Evolutionary conservation across 371 early-diverging fungal species (phyloP).

Genomic region (Mortierella sp.): DNA sequence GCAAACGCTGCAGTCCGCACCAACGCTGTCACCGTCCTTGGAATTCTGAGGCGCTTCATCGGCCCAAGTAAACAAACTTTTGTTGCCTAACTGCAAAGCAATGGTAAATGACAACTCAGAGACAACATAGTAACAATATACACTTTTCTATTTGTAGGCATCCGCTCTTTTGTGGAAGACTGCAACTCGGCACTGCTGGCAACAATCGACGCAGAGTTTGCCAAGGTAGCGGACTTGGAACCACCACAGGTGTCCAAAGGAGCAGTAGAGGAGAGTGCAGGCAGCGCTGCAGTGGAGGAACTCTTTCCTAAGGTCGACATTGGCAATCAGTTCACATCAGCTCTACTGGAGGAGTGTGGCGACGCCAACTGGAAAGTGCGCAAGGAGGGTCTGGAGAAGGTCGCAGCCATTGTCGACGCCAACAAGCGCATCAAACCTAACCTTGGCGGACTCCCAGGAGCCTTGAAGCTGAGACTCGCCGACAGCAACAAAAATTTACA

Average conservation of each 20-base stretch:
- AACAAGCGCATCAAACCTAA: conserved; percentile 90
- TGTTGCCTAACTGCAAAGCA: background rate
- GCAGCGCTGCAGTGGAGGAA: conserved; percentile 75
- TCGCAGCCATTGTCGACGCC: conserved; percentile 79
- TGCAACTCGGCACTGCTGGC: conserved; percentile 85
- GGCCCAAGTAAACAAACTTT: conserved; percentile 76
- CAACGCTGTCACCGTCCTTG: conserved; percentile 83
- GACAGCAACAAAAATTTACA: conserved; percentile 95
- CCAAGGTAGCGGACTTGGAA: conserved; percentile 82
- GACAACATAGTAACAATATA: background rate
- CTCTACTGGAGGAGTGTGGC: conserved; percentile 71
- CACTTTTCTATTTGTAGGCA: conserved; percentile 22
- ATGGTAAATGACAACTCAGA: background rate
- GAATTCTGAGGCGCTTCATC: conserved; percentile 85
- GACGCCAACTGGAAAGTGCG: conserved; percentile 96
- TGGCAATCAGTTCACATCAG: conserved; percentile 64
- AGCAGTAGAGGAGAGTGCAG: conserved; percentile 38
- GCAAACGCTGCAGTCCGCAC: conserved; percentile 89
- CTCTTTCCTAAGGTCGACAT: conserved; percentile 92
- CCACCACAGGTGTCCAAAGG: conserved; percentile 83
- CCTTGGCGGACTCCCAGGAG: conserved; percentile 84
- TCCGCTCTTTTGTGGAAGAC: conserved; percentile 87
- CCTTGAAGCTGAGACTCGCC: conserved; percentile 85
- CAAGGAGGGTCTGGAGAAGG: conserved; percentile 93
- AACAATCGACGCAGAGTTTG: conserved; percentile 93